A percentile compares a stretch with the other conserved stretches of the same genome.
Evolutionary conservation across 1,284 basidiomycete genomes (phyloP).

Genomic region (Binderoboletus segoi): DNA sequence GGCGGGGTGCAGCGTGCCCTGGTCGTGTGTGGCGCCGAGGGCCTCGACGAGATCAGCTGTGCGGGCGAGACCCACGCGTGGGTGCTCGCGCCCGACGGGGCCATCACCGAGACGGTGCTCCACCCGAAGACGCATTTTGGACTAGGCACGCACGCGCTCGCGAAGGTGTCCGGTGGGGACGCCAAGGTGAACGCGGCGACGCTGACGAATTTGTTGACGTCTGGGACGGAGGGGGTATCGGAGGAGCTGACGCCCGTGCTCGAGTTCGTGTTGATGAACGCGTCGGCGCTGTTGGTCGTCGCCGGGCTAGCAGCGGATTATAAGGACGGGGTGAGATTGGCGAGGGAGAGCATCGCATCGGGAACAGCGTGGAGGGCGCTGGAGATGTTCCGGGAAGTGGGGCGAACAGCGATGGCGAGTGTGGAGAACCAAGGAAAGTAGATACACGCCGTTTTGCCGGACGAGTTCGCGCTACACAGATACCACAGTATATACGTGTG

Average conservation of each 20-base stretch:
- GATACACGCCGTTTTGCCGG: no score
- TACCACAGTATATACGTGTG: no score
- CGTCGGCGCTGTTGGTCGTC: conserved; percentile 81
- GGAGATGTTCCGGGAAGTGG: conserved; percentile 39
- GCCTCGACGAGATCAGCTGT: conserved; percentile 93
- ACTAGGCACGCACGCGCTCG: conserved; percentile 67
- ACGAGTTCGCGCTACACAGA: no score
- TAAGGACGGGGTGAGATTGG: conserved; percentile 73
- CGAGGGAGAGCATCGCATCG: conserved; percentile 70
- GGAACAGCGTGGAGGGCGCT: conserved; percentile 81
- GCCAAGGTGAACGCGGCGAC: conserved; percentile 76
- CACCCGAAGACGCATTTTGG: conserved; percentile 69
- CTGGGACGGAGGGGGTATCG: conserved; percentile 49
- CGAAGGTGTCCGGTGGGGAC: conserved; percentile 69
- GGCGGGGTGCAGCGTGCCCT: conserved; percentile 83
- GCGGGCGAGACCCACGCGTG: conserved; percentile 86
- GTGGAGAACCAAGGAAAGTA: not conserved
- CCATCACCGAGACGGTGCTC: conserved; percentile 53
- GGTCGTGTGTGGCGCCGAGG: conserved; percentile 93
- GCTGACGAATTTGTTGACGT: conserved; percentile 61
- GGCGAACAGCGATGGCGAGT: conserved; percentile 4
- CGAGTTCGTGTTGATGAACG: conserved; percentile 87
- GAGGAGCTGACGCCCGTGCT: conserved; percentile 59
- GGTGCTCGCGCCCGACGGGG: conserved; percentile 56
- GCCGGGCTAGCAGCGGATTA: conserved; percentile 73